Percentiles rank a stretch among this genome's conserved stretches.
Evolutionary conservation across 2,329 filamentous ascomycete genomes (phyloP).

Genomic region (Lecanicillium sp.): DNA sequence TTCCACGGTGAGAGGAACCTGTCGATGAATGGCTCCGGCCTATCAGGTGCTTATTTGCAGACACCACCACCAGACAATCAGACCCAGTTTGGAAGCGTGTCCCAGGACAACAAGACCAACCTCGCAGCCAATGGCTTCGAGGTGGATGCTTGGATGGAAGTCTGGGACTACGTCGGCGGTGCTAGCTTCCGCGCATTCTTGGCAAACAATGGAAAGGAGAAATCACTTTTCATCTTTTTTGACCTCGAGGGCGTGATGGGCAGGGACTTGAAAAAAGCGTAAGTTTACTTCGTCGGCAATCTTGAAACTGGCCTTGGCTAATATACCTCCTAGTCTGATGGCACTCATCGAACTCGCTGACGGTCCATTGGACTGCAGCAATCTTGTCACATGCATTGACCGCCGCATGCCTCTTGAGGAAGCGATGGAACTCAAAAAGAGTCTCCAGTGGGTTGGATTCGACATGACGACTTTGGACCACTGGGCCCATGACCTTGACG

Average conservation of each 20-base stretch:
- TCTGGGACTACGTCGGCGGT: constrained; percentile 80
- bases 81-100: constrained; percentile 30
- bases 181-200: constrained; percentile 82
- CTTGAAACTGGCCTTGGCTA: constrained; percentile 8
- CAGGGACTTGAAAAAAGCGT: constrained; percentile 81
- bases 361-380: constrained; percentile 64
- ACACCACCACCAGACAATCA: constrained; percentile 46
- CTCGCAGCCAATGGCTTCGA: constrained; percentile 21
- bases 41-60: constrained; percentile 61
- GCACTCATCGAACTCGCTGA: constrained; percentile 83
- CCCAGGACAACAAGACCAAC: constrained; percentile 15
- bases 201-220: constrained; percentile 59
- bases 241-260: constrained; percentile 59
- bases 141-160: constrained; percentile 61
- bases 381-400: constrained; percentile 75
- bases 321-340: constrained; percentile 57
- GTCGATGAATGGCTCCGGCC: constrained; percentile 72
- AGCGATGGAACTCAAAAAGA: constrained; percentile 62
- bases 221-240: constrained; percentile 82
- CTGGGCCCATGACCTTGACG: constrained; percentile 57
- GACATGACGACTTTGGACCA: constrained; percentile 71
- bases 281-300: constrained; percentile 34
- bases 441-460: constrained; percentile 90
- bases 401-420: constrained; percentile 56
- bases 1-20: constrained; percentile 92